Evolutionary conservation across 2,329 filamentous ascomycete genomes (phyloP).

Genomic region (Dryadomyces quercivorus): DNA sequence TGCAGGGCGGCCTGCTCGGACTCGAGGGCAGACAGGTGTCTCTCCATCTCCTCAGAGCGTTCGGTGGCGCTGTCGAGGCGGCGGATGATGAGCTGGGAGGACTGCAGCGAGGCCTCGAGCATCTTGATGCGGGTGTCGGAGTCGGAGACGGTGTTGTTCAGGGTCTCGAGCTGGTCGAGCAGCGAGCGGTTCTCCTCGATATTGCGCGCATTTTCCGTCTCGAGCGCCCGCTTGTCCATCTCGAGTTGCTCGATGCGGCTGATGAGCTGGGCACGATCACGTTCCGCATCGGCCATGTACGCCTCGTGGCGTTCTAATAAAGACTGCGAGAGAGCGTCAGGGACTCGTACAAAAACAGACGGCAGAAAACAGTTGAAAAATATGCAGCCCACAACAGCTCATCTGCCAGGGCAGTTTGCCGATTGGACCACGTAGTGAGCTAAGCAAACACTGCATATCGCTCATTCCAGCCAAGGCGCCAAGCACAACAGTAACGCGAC

Average conservation of each 20-base stretch:
- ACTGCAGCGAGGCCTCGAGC: conserved; percentile 64
- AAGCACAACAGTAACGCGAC: conserved; percentile 20
- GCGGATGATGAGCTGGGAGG: conserved; percentile 65
- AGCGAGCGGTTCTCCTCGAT: conserved; percentile 75
- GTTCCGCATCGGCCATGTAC: conserved; percentile 86
- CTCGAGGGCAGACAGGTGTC: conserved; percentile 68
- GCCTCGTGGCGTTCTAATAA: conserved; percentile 84
- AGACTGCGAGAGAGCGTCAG: conserved; percentile 50
- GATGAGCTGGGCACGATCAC: conserved; percentile 63
- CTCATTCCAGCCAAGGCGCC: conserved; percentile 8
- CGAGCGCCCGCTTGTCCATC: conserved; percentile 58
- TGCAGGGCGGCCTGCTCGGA: conserved; percentile 67
- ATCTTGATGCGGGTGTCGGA: conserved; percentile 70
- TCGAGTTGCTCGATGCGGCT: conserved; percentile 66
- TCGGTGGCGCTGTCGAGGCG: conserved; percentile 61
- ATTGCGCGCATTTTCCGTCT: conserved; percentile 62
- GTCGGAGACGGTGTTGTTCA: conserved; percentile 68
- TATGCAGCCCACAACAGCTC: background rate
- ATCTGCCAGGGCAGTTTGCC: background rate
- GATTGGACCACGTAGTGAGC: background rate
- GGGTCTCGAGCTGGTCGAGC: conserved; percentile 68
- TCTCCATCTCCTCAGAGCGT: conserved; percentile 67
- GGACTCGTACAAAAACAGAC: background rate
- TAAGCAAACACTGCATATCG: background rate
- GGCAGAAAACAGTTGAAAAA: background rate